phyloP scores from a whole-genome alignment of 331 rosid genomes.

The Rosa hybrid region DNA sequence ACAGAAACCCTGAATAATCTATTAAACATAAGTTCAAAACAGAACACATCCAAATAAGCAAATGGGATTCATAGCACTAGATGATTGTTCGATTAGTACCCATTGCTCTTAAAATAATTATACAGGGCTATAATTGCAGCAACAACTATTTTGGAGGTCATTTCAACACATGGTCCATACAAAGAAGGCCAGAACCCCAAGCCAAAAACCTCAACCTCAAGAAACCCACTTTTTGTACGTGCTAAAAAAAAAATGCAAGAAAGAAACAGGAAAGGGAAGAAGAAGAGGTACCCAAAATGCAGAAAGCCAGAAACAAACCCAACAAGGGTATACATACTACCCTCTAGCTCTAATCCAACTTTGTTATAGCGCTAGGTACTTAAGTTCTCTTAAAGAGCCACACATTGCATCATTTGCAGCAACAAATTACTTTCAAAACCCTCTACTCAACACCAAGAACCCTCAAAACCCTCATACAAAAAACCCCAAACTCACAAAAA shows the following conservation, averaged over 20 bases:
- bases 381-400: too few species aligned
- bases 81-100: neutral
- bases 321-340: neutral
- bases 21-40: neutral
- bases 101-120: neutral
- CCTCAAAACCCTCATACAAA: too few species aligned
- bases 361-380: too few species aligned
- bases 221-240: neutral
- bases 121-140: neutral
- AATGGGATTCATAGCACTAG: neutral
- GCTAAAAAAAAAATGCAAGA: too few species aligned
- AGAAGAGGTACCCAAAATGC: neutral
- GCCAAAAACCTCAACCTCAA: neutral
- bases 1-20: neutral
- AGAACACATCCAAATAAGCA: neutral
- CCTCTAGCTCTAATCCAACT: too few species aligned
- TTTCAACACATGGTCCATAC: neutral
- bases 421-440: too few species aligned
- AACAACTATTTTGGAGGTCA: neutral
- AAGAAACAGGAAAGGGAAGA: too few species aligned
- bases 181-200: neutral
- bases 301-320: neutral
- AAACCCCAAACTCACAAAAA: neutral
- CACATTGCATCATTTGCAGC: too few species aligned
- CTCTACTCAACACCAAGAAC: too few species aligned